These are phyloP conservation scores for Tolypocladium amazonense DNA, from an alignment of 2,329 filamentous ascomycete species.

Conservation along the genomic window DNA sequence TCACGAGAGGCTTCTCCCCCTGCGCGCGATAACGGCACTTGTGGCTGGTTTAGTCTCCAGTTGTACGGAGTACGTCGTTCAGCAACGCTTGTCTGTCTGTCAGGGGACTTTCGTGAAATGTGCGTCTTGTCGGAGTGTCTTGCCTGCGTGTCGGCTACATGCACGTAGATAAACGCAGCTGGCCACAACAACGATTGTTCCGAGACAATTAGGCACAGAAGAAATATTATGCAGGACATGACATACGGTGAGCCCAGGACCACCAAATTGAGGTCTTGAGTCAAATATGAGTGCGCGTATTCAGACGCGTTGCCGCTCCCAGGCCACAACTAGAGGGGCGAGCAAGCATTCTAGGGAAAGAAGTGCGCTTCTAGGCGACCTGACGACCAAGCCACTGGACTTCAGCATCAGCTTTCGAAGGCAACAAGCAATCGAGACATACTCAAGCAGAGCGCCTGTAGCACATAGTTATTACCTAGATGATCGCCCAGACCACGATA, in stretches of 20 bases:
- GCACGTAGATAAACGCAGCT: neutral
- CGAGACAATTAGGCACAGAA: neutral
- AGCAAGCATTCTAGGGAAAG: neutral
- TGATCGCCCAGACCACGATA: too few species aligned
- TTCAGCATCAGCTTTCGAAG: neutral
- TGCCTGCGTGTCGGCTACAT: neutral
- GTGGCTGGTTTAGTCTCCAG: neutral
- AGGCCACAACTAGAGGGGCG: neutral
- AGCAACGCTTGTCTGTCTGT: neutral
- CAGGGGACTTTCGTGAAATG: neutral
- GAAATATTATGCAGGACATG: neutral
- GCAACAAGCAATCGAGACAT: neutral
- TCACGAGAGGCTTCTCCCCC: neutral
- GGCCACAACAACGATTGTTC: neutral
- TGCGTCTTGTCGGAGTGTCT: neutral
- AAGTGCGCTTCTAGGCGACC: neutral
- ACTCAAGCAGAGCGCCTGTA: too few species aligned
- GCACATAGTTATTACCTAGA: too few species aligned
- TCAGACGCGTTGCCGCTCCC: neutral
- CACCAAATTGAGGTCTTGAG: neutral
- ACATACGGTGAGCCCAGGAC: neutral
- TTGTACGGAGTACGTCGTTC: neutral
- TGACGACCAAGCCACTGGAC: neutral
- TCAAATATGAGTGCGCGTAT: neutral
- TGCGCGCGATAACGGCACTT: neutral